These are phyloP conservation scores for Saccharum hybrid DNA, from an alignment of 202 grass and related monocot species.

Conservation along the genomic window DNA sequence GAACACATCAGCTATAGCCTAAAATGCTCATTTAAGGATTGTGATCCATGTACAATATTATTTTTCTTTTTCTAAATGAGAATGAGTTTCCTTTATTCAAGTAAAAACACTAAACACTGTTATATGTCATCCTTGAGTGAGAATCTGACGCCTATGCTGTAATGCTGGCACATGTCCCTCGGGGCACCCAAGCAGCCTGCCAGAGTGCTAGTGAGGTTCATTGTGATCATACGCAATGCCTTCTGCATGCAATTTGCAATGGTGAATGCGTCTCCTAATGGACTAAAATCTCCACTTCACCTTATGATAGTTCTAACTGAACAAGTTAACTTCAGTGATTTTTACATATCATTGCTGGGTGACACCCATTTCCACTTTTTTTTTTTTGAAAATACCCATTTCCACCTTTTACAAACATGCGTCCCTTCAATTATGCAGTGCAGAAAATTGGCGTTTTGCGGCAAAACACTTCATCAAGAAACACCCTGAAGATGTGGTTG, in stretches of 20 bases:
- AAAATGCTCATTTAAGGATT: not conserved
- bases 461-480: constrained; percentile 82
- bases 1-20: not conserved
- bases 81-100: not conserved
- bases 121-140: not conserved
- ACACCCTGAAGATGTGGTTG: constrained; percentile 78
- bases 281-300: constrained; percentile 17
- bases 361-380: not conserved
- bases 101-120: not conserved
- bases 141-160: not conserved
- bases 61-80: not conserved
- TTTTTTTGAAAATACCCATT: too few relatives aligned
- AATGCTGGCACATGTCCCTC: constrained; percentile 7
- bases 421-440: constrained; percentile 63
- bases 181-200: not conserved
- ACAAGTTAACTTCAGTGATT: not conserved
- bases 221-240: too few relatives aligned
- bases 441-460: constrained; percentile 74
- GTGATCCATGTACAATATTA: not conserved
- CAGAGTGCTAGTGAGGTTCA: not conserved
- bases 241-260: too few relatives aligned
- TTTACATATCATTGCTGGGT: not conserved
- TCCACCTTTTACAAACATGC: constrained; percentile 14
- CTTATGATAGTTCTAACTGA: not conserved
- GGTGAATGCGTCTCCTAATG: not conserved